These are phyloP conservation scores for Macrophomina pseudophaseolina DNA, from an alignment of 2,329 filamentous ascomycete species.

Conservation along the genomic window DNA sequence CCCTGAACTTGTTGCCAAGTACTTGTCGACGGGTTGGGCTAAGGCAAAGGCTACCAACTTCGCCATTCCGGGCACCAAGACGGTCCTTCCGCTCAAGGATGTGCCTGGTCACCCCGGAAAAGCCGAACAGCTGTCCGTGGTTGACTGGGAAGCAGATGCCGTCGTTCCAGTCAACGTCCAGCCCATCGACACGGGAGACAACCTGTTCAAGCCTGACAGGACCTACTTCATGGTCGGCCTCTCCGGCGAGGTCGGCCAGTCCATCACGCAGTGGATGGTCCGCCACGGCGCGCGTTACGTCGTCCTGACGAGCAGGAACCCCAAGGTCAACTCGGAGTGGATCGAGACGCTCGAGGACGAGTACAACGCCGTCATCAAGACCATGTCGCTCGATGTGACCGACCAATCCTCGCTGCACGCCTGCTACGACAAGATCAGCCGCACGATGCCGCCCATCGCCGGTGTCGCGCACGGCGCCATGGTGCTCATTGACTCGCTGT, in stretches of 20 bases:
- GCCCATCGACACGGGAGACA: no score
- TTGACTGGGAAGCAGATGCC: not conserved
- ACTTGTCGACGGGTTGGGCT: no score
- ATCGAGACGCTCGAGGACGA: conserved; percentile 30
- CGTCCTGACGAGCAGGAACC: conserved; percentile 47
- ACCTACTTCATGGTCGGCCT: conserved; percentile 34
- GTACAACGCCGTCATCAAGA: conserved; percentile 20
- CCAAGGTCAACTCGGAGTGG: conserved; percentile 38
- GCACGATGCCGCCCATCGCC: conserved; percentile 27
- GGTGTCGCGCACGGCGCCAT: conserved; percentile 35
- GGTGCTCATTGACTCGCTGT: conserved; percentile 29
- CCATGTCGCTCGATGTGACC: conserved; percentile 27
- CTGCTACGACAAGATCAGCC: conserved; percentile 17
- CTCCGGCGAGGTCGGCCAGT: conserved; percentile 32
- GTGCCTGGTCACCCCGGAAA: no score
- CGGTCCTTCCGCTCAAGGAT: no score
- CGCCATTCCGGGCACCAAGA: no score
- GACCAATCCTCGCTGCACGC: not conserved
- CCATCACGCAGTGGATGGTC: conserved; percentile 35
- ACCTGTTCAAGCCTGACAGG: conserved; percentile 26
- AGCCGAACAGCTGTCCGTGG: no score
- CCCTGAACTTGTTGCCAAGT: no score
- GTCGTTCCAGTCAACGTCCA: no score
- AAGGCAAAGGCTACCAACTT: no score
- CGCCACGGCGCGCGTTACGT: conserved; percentile 32